Base-by-base conservation (phyloP, 495 filamentous ascomycete species). In the Neurospora sp. region DNA sequence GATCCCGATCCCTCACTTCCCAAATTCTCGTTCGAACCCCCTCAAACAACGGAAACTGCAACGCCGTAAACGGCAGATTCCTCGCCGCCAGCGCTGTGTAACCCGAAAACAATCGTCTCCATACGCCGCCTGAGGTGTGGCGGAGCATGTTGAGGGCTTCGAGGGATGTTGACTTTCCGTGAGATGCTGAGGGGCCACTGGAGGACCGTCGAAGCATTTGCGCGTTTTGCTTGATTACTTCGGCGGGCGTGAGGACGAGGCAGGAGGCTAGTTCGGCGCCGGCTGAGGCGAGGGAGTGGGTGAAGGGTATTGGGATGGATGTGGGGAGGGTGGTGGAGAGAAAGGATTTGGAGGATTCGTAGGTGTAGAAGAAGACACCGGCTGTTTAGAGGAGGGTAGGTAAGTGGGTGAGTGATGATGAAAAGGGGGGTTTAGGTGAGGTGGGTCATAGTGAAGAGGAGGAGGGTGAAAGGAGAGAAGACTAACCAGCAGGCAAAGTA, bases 221-320 rank as follows among this genome's bases (percentile, higher is more conserved):
- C 3, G 94, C 93, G 81, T 97, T 97, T 76, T 97, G 94, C 82
- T 98, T 98, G 44, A 97, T 85, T 10, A 97, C 93, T 79, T 98
- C 94, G 44, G 94, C 92, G 0, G 94, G 94, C 0, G 94, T 95
- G 48, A 97, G 87, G 70, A 98, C 91, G 38, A 91, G 83, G 78
- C 94, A 97, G 6, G 93, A 93, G 4, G 93, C 92, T 72, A 92
- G 86, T 79, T 97, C 94, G 1, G 88, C 94, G 35, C 86, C 80
- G 6, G 88, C 90, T 16, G 93, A 96, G 37, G 94, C 91, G 40
- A 89, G 78, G 54, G 89, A 86, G 77, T 96, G 90, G 71, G 92
- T 85, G 12, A 91, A 62, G 0, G 93, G 89, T 62, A 84, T 82
- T 9, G 92, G 91, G 12, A 92, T 79, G 35, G 80, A 79, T 35